These are phyloP conservation scores for Lasiosphaeria hispida DNA, from an alignment of 495 filamentous ascomycete species.

Conservation along the genomic window DNA sequence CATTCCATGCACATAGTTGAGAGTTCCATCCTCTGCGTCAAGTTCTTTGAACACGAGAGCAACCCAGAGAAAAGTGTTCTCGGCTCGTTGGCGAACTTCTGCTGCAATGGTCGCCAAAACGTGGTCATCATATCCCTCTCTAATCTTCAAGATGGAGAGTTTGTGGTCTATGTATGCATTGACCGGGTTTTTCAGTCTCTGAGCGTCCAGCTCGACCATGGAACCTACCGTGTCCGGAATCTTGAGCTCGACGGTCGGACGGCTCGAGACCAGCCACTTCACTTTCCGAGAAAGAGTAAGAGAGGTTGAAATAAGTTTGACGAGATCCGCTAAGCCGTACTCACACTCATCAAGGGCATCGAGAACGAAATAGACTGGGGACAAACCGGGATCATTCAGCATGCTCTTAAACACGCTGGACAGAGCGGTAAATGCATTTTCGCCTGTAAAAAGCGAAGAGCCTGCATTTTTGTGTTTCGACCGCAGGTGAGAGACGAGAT, in stretches of 20 bases:
- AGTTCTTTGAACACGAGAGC: slow-evolving; percentile 22
- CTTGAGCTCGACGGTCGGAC: slow-evolving; percentile 24
- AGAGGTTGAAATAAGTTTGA: slow-evolving; percentile 17
- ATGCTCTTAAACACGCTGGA: slow-evolving; percentile 40
- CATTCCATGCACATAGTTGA: not conserved
- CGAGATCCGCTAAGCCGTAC: slow-evolving; percentile 12
- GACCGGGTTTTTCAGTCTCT: slow-evolving; percentile 17
- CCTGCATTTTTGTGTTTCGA: too few relatives aligned
- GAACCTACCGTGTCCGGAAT: slow-evolving; percentile 22
- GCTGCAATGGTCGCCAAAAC: slow-evolving; percentile 18
- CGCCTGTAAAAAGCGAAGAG: too few relatives aligned
- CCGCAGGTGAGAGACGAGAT: too few relatives aligned
- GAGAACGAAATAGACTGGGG: slow-evolving; percentile 33
- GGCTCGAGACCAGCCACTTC: slow-evolving; percentile 43
- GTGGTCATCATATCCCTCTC: slow-evolving; percentile 16
- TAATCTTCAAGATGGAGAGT: slow-evolving; percentile 18
- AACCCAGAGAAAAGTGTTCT: slow-evolving; percentile 40
- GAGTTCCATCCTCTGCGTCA: too few relatives aligned
- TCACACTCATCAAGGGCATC: slow-evolving; percentile 30
- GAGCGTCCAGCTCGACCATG: slow-evolving; percentile 24
- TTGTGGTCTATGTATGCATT: slow-evolving; percentile 36
- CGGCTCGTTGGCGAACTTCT: slow-evolving; percentile 19
- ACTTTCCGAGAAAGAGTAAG: slow-evolving; percentile 19
- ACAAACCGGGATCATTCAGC: slow-evolving; percentile 30
- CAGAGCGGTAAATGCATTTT: too few relatives aligned